Percentiles rank a stretch among this genome's conserved stretches.
phyloP scores from a whole-genome alignment of 306 rosid species.

The Comarum palustre region DNA sequence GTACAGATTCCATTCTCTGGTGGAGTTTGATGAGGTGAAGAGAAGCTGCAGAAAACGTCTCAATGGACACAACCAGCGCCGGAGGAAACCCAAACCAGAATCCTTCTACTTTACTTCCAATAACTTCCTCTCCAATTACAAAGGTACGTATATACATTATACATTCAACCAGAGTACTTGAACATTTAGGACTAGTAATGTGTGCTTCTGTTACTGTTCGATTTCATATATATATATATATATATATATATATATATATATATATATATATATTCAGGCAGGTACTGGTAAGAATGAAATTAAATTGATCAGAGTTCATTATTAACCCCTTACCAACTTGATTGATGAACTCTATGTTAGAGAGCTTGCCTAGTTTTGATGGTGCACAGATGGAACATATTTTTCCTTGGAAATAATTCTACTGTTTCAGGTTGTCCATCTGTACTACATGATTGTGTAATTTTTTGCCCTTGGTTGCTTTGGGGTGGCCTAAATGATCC shows the following conservation, averaged over 20 bases:
- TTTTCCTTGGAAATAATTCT: background rate
- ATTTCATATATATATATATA: too few relatives aligned
- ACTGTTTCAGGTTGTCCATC: background rate
- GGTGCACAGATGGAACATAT: background rate
- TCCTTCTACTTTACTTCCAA: conserved; percentile 36
- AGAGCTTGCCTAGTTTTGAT: background rate
- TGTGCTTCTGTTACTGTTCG: background rate
- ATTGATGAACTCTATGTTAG: background rate
- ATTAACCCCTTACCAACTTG: background rate
- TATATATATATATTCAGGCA: background rate
- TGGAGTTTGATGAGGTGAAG: conserved; percentile 65
- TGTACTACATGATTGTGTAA: background rate
- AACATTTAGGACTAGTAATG: background rate
- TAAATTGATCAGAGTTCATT: background rate
- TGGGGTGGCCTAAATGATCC: background rate
- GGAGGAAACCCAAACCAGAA: conserved; percentile 59
- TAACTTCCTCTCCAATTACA: conserved; percentile 35
- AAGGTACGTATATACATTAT: conserved; percentile 29
- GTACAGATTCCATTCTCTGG: conserved; percentile 55
- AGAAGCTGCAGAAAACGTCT: conserved; percentile 69
- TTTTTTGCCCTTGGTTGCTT: background rate
- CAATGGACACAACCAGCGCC: conserved; percentile 61
- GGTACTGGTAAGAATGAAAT: background rate
- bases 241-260: too few relatives aligned
- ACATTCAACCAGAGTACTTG: background rate